Percentiles rank a stretch among this genome's conserved stretches.
These are phyloP conservation scores for Pholiota microspora DNA, from an alignment of 768 basidiomycete genomes.

Conservation along the genomic window DNA sequence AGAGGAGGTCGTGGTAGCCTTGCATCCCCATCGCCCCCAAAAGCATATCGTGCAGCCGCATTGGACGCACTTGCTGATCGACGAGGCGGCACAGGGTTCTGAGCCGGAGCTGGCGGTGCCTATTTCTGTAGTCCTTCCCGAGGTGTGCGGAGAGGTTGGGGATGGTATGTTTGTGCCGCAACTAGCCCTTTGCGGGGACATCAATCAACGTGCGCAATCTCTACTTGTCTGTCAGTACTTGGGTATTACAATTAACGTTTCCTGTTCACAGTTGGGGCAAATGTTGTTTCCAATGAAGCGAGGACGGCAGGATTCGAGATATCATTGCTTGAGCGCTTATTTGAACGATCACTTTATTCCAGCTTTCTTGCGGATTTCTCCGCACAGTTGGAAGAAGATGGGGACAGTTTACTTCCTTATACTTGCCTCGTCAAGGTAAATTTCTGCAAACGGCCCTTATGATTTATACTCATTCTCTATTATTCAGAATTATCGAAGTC, in stretches of 20 bases:
- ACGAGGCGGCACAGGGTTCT: slow-evolving; percentile 54
- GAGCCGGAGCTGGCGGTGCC: slow-evolving; percentile 50
- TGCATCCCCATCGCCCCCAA: slow-evolving; percentile 36
- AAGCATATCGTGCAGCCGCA: slow-evolving; percentile 37
- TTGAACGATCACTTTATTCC: slow-evolving; percentile 40
- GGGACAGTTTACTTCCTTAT: slow-evolving; percentile 28
- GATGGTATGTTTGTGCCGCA: slow-evolving; percentile 33
- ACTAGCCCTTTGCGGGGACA: slow-evolving; percentile 50
- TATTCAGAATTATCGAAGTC: slow-evolving; percentile 45
- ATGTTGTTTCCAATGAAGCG: slow-evolving; percentile 43
- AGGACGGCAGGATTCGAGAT: slow-evolving; percentile 44
- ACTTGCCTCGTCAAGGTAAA: slow-evolving; percentile 44
- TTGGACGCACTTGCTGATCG: slow-evolving; percentile 53
- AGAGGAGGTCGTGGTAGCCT: slow-evolving; percentile 28
- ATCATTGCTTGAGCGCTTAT: slow-evolving; percentile 47
- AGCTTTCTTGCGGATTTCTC: slow-evolving; percentile 10
- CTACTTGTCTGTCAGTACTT: background rate
- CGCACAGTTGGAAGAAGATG: slow-evolving; percentile 1
- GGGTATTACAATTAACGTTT: background rate
- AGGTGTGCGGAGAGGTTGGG: slow-evolving; percentile 12
- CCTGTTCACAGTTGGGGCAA: slow-evolving; percentile 40
- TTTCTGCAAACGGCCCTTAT: background rate
- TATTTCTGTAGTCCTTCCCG: slow-evolving; percentile 43
- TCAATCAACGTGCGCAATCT: slow-evolving; percentile 40
- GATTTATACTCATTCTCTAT: background rate